These are phyloP conservation scores for Gardenia jasminoides DNA, from an alignment of 257 asterid genomes.

Conservation along the genomic window DNA sequence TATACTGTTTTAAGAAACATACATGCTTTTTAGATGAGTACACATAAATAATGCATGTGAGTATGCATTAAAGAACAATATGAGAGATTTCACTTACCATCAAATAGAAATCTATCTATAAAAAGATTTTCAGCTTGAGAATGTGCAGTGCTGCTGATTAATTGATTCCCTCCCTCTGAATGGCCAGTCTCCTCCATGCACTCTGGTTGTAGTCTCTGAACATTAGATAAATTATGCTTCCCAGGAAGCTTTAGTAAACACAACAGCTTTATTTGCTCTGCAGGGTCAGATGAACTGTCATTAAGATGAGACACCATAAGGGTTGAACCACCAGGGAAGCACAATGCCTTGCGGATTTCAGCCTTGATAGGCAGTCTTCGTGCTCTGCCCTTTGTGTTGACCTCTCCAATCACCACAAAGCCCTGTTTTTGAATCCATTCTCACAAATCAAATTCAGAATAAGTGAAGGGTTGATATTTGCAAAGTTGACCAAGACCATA, in stretches of 20 bases:
- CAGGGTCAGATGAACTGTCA: slow-evolving; percentile 32
- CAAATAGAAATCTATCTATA: slow-evolving; percentile 18
- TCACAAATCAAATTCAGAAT: neutral
- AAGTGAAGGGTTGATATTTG: neutral
- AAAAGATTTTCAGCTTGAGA: slow-evolving; percentile 33
- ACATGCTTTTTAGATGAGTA: neutral
- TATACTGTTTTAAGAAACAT: neutral
- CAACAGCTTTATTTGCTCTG: slow-evolving; percentile 30
- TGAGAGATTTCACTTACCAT: slow-evolving; percentile 30
- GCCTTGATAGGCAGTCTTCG: slow-evolving; percentile 72
- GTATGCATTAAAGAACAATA: neutral
- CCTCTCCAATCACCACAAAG: slow-evolving; percentile 80
- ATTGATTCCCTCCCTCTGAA: slow-evolving; percentile 33
- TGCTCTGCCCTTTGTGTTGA: slow-evolving; percentile 66
- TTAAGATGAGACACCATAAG: slow-evolving; percentile 69
- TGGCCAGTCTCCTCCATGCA: slow-evolving; percentile 22
- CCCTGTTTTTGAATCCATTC: slow-evolving; percentile 45
- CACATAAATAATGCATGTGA: neutral
- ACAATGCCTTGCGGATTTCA: slow-evolving; percentile 71
- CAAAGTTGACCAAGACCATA: neutral
- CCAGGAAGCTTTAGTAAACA: slow-evolving; percentile 34
- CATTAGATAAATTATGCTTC: slow-evolving; percentile 20
- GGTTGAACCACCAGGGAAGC: slow-evolving; percentile 92
- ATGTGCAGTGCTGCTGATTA: slow-evolving; percentile 24
- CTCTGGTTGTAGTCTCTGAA: slow-evolving; percentile 31